Evolutionary conservation across 345 rosid species (phyloP), one percentile per base, ranked within the genome.

Genomic region (Aurinia saxatilis): DNA sequence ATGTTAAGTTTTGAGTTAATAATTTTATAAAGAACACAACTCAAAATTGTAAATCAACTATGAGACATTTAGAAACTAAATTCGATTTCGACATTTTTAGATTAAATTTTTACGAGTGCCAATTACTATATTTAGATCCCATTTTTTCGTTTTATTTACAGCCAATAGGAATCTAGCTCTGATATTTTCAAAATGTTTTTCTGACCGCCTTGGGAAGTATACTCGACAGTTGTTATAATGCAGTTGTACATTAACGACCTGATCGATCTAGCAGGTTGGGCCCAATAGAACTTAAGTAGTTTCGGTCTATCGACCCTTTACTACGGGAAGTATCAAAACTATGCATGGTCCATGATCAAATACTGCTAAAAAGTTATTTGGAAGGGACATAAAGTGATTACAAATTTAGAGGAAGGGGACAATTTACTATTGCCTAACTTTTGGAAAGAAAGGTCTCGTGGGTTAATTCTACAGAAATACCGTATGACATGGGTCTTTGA

Each of bases 141-240:
- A n/a, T n/a, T n/a, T n/a, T n/a, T n/a, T n/a, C n/a, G n/a, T n/a
- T n/a, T n/a, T n/a, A n/a, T n/a, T n/a, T n/a, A n/a, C n/a, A n/a
- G n/a, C n/a, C n/a, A n/a, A n/a, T n/a, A n/a, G n/a, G n/a, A n/a
- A n/a, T n/a, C n/a, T n/a, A n/a, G n/a, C n/a, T n/a, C n/a, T n/a
- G n/a, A n/a, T n/a, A n/a, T n/a, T n/a, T n/a, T n/a, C n/a, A 70
- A 72, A 41, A 63, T 89, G 0, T 88, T 73, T 14, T 73, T 88
- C 8, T 91, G 91, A 19, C 79, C 89, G 35, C 91, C 91, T 0
- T 86, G 95, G 95, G 83, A 81, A 40, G 47, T 45, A 14, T 83
- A 75, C 48, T 81, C 87, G 0, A 66, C 86, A 60, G 66, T 73
- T 6, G 84, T 81, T 5, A 45, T 75, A 19, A 81, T 85, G 89